A percentile compares a stretch with the other conserved stretches of the same genome.
phyloP scores from a whole-genome alignment of 495 filamentous ascomycete species.

The Trichoderma gamsii region DNA sequence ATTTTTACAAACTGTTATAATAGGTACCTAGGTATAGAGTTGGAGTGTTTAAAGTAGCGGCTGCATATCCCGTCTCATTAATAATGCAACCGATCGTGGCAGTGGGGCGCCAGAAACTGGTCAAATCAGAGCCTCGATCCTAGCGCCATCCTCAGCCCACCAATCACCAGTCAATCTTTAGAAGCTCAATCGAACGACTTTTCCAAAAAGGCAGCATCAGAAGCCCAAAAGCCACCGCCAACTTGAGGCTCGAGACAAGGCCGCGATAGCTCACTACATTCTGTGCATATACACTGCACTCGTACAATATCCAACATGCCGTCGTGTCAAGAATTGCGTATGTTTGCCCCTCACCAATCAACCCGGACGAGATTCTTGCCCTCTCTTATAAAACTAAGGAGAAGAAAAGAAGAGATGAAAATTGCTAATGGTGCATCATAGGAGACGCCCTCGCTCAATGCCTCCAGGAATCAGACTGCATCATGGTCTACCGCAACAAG shows the following conservation, averaged over 20 bases:
- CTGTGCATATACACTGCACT: no score
- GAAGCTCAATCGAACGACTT: conserved; percentile 7
- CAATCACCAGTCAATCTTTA: neutral
- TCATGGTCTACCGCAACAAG: conserved; percentile 81
- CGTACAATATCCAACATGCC: conserved; percentile 59
- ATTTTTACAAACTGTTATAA: no score
- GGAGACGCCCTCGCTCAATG: conserved; percentile 88
- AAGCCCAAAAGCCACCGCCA: neutral
- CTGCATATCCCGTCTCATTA: no score
- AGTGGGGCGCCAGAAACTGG: neutral
- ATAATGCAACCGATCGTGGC: neutral
- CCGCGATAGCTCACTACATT: no score
- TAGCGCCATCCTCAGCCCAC: neutral
- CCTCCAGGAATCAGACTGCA: conserved; percentile 90
- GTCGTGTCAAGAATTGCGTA: conserved; percentile 95
- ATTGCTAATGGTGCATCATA: conserved; percentile 29
- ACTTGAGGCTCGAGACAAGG: neutral
- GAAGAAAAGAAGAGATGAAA: neutral
- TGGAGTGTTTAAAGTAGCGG: no score
- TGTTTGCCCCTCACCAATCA: conserved; percentile 26
- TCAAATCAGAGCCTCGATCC: neutral
- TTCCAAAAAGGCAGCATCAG: neutral
- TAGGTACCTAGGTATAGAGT: no score
- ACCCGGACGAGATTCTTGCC: neutral
- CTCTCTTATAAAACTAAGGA: neutral